Evolutionary conservation across 2,329 filamentous ascomycete species (phyloP).

Genomic region (Trichoderma atroviride): DNA sequence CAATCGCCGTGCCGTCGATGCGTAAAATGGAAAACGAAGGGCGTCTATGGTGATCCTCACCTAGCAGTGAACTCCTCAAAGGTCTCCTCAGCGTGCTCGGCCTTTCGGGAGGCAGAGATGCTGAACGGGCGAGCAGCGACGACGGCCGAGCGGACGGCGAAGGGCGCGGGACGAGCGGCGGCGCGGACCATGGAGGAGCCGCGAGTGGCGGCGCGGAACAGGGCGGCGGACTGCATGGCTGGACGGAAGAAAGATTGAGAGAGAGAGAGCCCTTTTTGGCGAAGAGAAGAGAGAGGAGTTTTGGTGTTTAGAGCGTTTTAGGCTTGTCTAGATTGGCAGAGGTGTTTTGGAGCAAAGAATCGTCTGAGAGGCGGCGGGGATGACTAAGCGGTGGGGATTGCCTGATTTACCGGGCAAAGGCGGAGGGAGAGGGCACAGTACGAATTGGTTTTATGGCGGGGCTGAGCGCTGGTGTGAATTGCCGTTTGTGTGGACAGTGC

Average conservation of each 20-base stretch:
- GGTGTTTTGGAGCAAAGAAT: slow-evolving; percentile 37
- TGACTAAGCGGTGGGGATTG: slow-evolving; percentile 40
- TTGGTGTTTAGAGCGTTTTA: slow-evolving; percentile 32
- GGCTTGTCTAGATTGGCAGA: slow-evolving; percentile 37
- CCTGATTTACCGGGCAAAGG: slow-evolving; percentile 31
- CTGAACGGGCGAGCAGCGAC: slow-evolving; percentile 61
- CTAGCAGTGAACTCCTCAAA: slow-evolving; percentile 98
- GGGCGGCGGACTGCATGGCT: slow-evolving; percentile 65
- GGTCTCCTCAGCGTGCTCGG: slow-evolving; percentile 85
- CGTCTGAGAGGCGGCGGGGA: slow-evolving; percentile 35
- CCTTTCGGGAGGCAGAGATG: slow-evolving; percentile 59
- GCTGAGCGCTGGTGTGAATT: background rate
- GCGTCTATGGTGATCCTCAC: slow-evolving; percentile 58
- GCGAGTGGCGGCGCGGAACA: slow-evolving; percentile 74
- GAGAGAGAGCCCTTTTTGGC: slow-evolving; percentile 15
- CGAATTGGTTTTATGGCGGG: slow-evolving; percentile 33
- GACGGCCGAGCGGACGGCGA: slow-evolving; percentile 59
- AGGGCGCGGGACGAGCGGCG: slow-evolving; percentile 60
- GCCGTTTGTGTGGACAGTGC: slow-evolving; percentile 30
- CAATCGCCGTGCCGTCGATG: background rate
- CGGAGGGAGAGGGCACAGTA: slow-evolving; percentile 32
- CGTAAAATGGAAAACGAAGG: background rate
- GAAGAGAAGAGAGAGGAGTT: slow-evolving; percentile 23
- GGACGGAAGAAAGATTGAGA: slow-evolving; percentile 29
- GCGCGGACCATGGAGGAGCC: slow-evolving; percentile 66